These are phyloP conservation scores for Scytalidium lignicola DNA, from an alignment of 2,329 filamentous ascomycete species.

Conservation along the genomic window DNA sequence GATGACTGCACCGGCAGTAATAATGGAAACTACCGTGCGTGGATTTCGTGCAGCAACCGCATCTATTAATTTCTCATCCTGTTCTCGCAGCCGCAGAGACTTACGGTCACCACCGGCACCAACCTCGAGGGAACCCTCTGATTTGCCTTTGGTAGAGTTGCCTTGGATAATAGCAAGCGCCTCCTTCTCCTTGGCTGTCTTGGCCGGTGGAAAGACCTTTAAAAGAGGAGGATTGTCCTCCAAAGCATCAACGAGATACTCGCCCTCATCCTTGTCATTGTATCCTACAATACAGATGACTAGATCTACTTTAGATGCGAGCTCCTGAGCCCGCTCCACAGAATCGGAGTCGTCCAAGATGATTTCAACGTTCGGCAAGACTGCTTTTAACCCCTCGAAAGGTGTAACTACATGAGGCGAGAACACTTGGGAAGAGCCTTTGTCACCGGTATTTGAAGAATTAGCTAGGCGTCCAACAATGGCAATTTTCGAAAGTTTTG, in stretches of 20 bases:
- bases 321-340: slow-evolving; percentile 1
- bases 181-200: slow-evolving; percentile 3
- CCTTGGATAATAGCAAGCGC: not conserved
- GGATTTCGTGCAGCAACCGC: slow-evolving; percentile 6
- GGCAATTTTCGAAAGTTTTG: slow-evolving; percentile 5
- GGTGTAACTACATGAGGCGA: slow-evolving; percentile 7
- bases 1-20: slow-evolving; percentile 7
- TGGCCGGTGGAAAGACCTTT: slow-evolving; percentile 6
- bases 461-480: slow-evolving; percentile 7
- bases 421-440: slow-evolving; percentile 8
- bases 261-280: slow-evolving; percentile 7
- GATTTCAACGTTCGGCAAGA: slow-evolving; percentile 3
- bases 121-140: not conserved
- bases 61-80: slow-evolving; percentile 6
- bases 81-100: slow-evolving; percentile 2
- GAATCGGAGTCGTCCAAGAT: slow-evolving; percentile 4
- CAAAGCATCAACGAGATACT: slow-evolving; percentile 7
- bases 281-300: slow-evolving; percentile 8
- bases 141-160: not conserved
- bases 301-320: slow-evolving; percentile 4
- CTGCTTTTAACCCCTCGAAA: slow-evolving; percentile 6
- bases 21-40: slow-evolving; percentile 6
- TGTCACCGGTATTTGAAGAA: slow-evolving; percentile 7
- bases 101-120: slow-evolving; percentile 7
- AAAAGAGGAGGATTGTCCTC: slow-evolving; percentile 1